A percentile compares a stretch with the other conserved stretches of the same genome.
Conservation (phyloP, 306 rosid species). For the Morella rubra region DNA sequence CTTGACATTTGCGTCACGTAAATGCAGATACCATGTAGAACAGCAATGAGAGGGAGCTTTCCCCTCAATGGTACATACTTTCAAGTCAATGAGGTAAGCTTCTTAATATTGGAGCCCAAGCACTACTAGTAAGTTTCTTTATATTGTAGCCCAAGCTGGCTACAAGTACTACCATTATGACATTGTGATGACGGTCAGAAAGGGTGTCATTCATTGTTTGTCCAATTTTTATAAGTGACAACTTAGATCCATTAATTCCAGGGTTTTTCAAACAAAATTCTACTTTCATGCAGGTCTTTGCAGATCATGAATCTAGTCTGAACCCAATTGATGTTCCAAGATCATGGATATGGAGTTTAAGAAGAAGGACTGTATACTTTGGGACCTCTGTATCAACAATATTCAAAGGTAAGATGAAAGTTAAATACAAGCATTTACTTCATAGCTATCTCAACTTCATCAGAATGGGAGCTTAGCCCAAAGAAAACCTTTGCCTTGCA, state of each 20-base stretch:
- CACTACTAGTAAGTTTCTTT: slow-evolving; percentile 12
- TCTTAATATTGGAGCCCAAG: neutral
- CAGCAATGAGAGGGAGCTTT: slow-evolving; percentile 92
- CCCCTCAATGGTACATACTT: slow-evolving; percentile 93
- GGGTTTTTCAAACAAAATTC: neutral
- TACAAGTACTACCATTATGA: neutral
- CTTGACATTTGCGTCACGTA: slow-evolving; percentile 25
- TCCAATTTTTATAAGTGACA: neutral
- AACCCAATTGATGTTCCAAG: slow-evolving; percentile 78
- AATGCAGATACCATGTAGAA: slow-evolving; percentile 79
- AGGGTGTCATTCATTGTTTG: neutral
- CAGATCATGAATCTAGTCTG: slow-evolving; percentile 72
- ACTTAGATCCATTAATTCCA: neutral
- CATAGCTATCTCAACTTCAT: slow-evolving; percentile 19
- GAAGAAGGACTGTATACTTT: slow-evolving; percentile 79
- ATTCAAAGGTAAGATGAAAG: slow-evolving; percentile 55
- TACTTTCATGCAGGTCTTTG: slow-evolving; percentile 65
- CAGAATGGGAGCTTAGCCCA: slow-evolving; percentile 23
- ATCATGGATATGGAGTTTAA: slow-evolving; percentile 83
- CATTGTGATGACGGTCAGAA: neutral
- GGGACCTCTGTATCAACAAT: slow-evolving; percentile 83
- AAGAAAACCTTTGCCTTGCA: slow-evolving; percentile 31
- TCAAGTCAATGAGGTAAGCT: slow-evolving; percentile 84
- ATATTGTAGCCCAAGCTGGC: neutral
- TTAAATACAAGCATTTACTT: slow-evolving; percentile 17